Evolutionary conservation across 805 yeast species (phyloP).

Genomic region (Wickerhamiella australiensis): DNA sequence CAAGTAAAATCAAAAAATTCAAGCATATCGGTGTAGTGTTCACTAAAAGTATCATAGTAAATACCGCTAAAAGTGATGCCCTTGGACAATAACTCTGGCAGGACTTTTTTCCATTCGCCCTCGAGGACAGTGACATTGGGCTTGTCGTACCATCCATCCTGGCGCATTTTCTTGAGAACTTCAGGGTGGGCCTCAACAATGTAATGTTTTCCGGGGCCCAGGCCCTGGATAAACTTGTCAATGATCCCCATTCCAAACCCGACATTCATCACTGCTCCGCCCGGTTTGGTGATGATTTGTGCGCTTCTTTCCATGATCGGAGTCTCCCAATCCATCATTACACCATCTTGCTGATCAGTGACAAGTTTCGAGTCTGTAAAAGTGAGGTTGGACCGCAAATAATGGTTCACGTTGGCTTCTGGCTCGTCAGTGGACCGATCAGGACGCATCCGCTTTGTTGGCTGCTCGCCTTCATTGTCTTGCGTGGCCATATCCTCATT

Average conservation of each 20-base stretch:
- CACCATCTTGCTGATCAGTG: slow-evolving; percentile 76
- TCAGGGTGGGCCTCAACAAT: slow-evolving; percentile 94
- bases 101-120: slow-evolving; percentile 87
- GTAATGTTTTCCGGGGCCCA: slow-evolving; percentile 57
- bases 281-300: slow-evolving; percentile 50
- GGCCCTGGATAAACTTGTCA: slow-evolving; percentile 58
- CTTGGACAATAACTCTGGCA: slow-evolving; percentile 49
- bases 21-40: slow-evolving; percentile 79
- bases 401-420: slow-evolving; percentile 41
- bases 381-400: slow-evolving; percentile 51
- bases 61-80: slow-evolving; percentile 80
- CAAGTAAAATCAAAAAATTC: slow-evolving; percentile 71
- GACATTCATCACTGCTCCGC: slow-evolving; percentile 50
- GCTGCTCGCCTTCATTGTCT: slow-evolving; percentile 8
- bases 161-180: slow-evolving; percentile 53
- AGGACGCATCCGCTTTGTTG: slow-evolving; percentile 11
- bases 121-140: slow-evolving; percentile 59
- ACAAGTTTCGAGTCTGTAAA: slow-evolving; percentile 57
- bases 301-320: slow-evolving; percentile 73
- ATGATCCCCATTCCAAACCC: slow-evolving; percentile 98
- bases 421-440: slow-evolving; percentile 16
- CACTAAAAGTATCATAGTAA: slow-evolving; percentile 88
- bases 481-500: slow-evolving; percentile 16
- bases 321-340: slow-evolving; percentile 96
- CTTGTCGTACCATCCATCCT: slow-evolving; percentile 75